Evolutionary conservation across 2,329 filamentous ascomycete species (phyloP).

Genomic region (Colletotrichum graminicola): DNA sequence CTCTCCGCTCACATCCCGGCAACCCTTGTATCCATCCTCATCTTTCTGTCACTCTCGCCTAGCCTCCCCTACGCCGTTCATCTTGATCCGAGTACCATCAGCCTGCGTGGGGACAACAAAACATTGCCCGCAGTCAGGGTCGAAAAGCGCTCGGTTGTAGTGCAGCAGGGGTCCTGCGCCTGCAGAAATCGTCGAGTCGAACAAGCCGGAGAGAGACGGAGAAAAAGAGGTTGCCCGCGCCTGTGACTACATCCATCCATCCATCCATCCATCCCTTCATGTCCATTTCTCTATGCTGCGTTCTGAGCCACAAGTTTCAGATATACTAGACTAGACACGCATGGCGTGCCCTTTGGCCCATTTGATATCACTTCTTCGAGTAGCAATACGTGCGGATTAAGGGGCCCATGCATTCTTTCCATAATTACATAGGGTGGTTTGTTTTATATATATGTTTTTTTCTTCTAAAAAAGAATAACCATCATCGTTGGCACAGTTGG

Average conservation of each 20-base stretch:
- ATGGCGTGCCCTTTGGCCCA: neutral
- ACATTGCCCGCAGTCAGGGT: neutral
- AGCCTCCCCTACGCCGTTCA: neutral
- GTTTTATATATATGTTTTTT: no score
- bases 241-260: neutral
- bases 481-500: neutral
- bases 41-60: no score
- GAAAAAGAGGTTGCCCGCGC: no score
- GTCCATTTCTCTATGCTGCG: neutral
- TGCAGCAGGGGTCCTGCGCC: neutral
- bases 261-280: neutral
- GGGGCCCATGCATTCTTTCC: neutral
- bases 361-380: neutral
- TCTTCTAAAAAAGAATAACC: neutral
- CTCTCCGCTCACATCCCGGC: no score
- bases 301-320: neutral
- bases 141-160: neutral
- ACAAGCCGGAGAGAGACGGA: no score
- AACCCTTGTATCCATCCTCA: no score
- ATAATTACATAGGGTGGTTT: neutral
- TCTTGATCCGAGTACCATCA: constrained; percentile 29
- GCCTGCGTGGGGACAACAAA: neutral
- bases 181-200: no score
- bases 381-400: neutral
- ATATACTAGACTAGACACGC: neutral